Evolutionary conservation across 192 early-diverging fungal species (phyloP).

Genomic region (Gamsiella multidivaricata): DNA sequence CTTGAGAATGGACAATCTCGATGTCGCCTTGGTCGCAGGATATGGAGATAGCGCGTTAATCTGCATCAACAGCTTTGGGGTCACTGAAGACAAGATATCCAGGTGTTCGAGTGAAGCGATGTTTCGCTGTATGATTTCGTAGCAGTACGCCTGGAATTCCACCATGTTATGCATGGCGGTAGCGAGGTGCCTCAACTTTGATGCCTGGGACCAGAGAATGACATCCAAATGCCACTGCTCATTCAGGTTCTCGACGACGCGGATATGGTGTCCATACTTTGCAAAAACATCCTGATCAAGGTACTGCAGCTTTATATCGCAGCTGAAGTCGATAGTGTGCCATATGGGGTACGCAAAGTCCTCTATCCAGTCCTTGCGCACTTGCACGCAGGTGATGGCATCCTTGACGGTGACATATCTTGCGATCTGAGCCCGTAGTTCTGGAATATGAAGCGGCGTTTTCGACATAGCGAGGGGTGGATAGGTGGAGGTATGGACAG

Average conservation of each 20-base stretch:
- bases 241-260: neutral
- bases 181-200: neutral
- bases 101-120: neutral
- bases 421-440: neutral
- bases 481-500: no score
- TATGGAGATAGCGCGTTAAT: no score
- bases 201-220: neutral
- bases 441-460: neutral
- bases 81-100: no score
- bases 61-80: no score
- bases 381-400: neutral
- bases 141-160: neutral
- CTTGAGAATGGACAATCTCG: neutral
- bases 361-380: neutral
- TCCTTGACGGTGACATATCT: neutral
- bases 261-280: constrained; percentile 11
- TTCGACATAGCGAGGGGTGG: no score
- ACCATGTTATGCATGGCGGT: neutral
- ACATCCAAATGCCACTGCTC: neutral
- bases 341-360: neutral
- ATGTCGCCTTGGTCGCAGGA: no score
- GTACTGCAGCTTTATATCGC: neutral
- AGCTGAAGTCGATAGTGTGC: constrained; percentile 9
- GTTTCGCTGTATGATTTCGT: neutral
- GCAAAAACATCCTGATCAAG: neutral